Evolutionary conservation across 2,329 filamentous ascomycete genomes (phyloP).

Genomic region (Penicillium sp.): DNA sequence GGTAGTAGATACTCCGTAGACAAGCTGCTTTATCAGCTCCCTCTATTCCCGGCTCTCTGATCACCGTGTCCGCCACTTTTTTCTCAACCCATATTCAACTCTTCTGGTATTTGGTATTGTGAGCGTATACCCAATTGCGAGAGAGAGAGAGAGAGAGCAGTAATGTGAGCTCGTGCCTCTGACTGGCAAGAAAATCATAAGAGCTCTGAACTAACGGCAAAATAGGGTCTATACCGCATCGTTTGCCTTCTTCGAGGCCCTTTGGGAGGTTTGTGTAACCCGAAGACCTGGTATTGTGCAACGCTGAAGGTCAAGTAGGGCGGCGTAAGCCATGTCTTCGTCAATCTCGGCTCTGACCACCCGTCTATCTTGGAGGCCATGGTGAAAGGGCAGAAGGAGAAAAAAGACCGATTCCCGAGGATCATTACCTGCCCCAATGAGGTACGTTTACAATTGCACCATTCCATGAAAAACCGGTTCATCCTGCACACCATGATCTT

Average conservation of each 20-base stretch:
- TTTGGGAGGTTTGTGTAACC: constrained; percentile 67
- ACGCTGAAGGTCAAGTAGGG: constrained; percentile 35
- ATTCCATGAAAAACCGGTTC: background rate
- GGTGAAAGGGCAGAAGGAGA: constrained; percentile 71
- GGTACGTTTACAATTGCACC: constrained; percentile 47
- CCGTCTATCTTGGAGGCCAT: constrained; percentile 80
- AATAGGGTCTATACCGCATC: constrained; percentile 65
- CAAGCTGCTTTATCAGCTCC: constrained; percentile 9
- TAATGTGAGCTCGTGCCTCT: constrained; percentile 2
- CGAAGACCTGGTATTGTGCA: background rate
- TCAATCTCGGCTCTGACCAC: constrained; percentile 60
- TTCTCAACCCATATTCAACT: background rate
- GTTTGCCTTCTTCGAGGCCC: constrained; percentile 78
- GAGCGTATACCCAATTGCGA: background rate
- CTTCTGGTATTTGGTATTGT: background rate
- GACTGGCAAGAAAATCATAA: background rate
- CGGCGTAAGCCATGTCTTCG: constrained; percentile 55
- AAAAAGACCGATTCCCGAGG: constrained; percentile 64
- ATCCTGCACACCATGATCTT: background rate
- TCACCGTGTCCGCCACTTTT: background rate
- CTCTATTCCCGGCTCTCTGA: background rate
- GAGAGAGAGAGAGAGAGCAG: background rate
- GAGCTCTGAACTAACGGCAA: background rate
- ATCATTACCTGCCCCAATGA: constrained; percentile 82
- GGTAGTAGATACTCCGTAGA: background rate